Evolutionary conservation across 2,329 filamentous ascomycete genomes (phyloP), one percentile per base, ranked within the genome.

Genomic region (Calonectria honghensis): DNA sequence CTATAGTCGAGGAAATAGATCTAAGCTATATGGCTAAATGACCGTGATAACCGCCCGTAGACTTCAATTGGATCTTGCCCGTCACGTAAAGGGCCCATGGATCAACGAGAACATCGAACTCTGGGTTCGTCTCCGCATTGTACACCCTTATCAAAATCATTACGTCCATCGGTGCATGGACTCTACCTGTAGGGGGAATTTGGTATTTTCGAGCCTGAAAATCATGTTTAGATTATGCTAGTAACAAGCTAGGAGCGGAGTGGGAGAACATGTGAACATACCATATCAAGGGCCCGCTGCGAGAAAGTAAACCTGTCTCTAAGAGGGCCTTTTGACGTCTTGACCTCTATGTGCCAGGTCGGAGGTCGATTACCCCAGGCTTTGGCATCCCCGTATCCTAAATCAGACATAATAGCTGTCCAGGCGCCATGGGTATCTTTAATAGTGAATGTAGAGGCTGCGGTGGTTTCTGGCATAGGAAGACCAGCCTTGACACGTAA

Each of bases 261-360:
- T 13, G 20, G 6, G 52, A 32, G 29, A 18, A 24, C 7, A 11
- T 57, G 4, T 3, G 5, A 11, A n/a, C 52, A n/a, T 57, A 57
- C 52, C 52, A 57, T 35, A 29, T 57, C 52, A n/a, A 57, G 52
- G 18, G 29, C 16, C 10, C 52, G 31, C 31, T 57, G 52, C 11
- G 52, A 57, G 35, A 57, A 57, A 20, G 52, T 35, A 57, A 57
- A 57, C 31, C 24, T 9, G 31, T 57, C 52, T 57, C 52, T 35
- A 6, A 35, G 52, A 13, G 52, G 18, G 18, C 52, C 52, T 35
- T 57, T 57, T 57, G 52, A 13, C 6, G 52, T 57, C 20, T 20
- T 57, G 18, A 57, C 52, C 24, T 57, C 52, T n/a, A 57, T 57
- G 18, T 57, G 52, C 52, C 52, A 57, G 18, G 52, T 57, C 11